Base-by-base conservation (phyloP, 2,329 filamentous ascomycete species). In the Aspergillus texensis region DNA sequence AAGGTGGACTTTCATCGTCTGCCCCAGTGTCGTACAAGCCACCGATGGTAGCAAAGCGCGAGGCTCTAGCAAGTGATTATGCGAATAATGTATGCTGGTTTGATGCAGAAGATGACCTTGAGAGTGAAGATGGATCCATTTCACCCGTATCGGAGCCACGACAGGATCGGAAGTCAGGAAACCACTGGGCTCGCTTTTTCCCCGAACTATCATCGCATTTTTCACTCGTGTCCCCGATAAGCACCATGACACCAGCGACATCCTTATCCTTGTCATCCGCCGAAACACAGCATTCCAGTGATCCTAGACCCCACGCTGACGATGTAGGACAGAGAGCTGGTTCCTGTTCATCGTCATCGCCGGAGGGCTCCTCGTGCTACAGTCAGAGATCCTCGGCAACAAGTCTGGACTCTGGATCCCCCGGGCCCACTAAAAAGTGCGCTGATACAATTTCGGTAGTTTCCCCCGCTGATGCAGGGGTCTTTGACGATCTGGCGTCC, bases 361-460 rank as follows among this genome's bases (percentile, higher is more conserved):
- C 72, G 12, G 70, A 70, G 53, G 66, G 68, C 45, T 78, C 76
- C 6, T 79, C 77, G 3, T 74, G 75, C 58, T 79, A 79, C 52
- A 78, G 75, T 62, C 70, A 68, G 30, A 68, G 74, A 52, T 74
- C 71, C 10, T 78, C 77, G 3, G 61, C 77, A 32, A 74, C 74
- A 26, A 79, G 75, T 58, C 58, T 76, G n/a, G 69, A 58, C 19
- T 75, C 74, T 3, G 73, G 74, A 14, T 64, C 65, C n/a, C 63
- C 66, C 14, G 65, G 50, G 19, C 59, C 57, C 10, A 62, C 55
- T 1, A 67, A 69, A 53, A 68, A 65, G 41, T 63, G 68, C 8
- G 64, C 68, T 5, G 68, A 71, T 58, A 58, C 66, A 21, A 75
- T 72, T 48, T 73, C 73, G 1, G 71, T 72, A 24, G 53, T 66